Evolutionary conservation across 306 rosid genomes (phyloP).

Genomic region (Cicer yamashitae): DNA sequence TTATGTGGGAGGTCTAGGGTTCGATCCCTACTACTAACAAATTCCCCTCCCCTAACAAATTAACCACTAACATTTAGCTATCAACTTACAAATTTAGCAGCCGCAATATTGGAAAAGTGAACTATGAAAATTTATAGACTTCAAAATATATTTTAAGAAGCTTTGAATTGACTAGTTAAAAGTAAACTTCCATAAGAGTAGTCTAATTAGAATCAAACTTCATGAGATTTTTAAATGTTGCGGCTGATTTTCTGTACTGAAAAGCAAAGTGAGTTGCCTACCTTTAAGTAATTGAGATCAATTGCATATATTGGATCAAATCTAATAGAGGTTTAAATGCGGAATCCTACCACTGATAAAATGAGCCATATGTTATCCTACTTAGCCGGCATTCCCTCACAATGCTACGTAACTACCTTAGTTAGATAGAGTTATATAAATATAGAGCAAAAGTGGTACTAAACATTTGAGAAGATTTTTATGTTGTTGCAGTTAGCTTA

Average conservation of each 20-base stretch:
- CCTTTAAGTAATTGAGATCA: not conserved
- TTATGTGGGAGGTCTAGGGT: not conserved
- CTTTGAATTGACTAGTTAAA: not conserved
- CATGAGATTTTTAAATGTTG: not conserved
- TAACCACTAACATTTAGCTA: not conserved
- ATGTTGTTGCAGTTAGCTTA: not conserved
- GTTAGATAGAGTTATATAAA: not conserved
- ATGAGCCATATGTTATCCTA: no score
- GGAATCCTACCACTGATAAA: not conserved
- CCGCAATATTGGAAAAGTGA: not conserved
- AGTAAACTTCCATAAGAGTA: not conserved
- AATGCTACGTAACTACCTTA: not conserved
- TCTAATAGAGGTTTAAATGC: not conserved
- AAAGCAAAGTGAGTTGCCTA: not conserved
- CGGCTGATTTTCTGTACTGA: not conserved
- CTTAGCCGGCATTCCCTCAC: not conserved
- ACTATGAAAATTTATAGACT: not conserved
- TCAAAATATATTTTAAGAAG: slow-evolving; percentile 8
- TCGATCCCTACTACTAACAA: not conserved
- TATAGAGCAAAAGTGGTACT: not conserved
- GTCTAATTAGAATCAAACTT: not conserved
- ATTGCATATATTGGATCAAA: not conserved
- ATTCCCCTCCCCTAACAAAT: not conserved
- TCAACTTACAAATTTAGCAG: not conserved
- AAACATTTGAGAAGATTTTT: not conserved